These are phyloP conservation scores for Microstroma glucosiphilum DNA, from an alignment of 1,284 basidiomycete genomes.

Conservation along the genomic window DNA sequence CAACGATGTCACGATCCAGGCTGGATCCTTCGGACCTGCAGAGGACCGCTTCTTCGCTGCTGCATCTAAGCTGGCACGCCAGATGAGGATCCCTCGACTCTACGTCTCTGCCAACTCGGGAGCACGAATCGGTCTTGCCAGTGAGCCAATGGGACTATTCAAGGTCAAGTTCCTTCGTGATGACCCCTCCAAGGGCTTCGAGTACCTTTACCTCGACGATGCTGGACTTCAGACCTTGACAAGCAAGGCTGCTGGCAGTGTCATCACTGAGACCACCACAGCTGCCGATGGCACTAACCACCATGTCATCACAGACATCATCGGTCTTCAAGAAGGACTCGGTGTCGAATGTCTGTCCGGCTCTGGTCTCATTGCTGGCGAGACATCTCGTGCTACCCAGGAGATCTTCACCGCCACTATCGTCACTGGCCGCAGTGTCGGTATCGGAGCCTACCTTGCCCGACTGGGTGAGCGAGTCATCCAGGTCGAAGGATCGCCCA, in stretches of 20 bases:
- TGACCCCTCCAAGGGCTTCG: conserved; percentile 86
- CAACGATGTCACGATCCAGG: conserved; percentile 98
- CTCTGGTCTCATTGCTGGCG: conserved; percentile 95
- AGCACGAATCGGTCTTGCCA: conserved; percentile 80
- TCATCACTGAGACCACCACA: conserved; percentile 71
- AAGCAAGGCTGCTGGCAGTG: conserved; percentile 58
- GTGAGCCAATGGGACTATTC: conserved; percentile 83
- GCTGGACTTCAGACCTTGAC: conserved; percentile 57
- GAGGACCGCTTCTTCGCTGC: conserved; percentile 97
- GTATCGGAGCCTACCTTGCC: conserved; percentile 98
- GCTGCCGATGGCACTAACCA: conserved; percentile 78
- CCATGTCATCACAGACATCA: conserved; percentile 91
- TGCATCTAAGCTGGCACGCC: conserved; percentile 85
- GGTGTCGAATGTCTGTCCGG: conserved; percentile 95
- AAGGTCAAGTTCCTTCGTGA: conserved; percentile 83
- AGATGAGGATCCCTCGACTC: conserved; percentile 49
- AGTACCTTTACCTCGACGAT: conserved; percentile 78
- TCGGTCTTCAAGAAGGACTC: conserved; percentile 92
- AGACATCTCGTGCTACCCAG: conserved; percentile 95
- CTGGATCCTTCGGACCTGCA: conserved; percentile 90
- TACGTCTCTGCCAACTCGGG: conserved; percentile 16
- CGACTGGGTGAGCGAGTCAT: conserved; percentile 95
- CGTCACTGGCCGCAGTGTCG: conserved; percentile 95
- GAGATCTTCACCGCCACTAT: conserved; percentile 99
- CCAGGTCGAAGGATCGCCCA: conserved; percentile 97